Conservation (phyloP, 352 stramenopile species). For the Globisporangium heterothallicum region DNA sequence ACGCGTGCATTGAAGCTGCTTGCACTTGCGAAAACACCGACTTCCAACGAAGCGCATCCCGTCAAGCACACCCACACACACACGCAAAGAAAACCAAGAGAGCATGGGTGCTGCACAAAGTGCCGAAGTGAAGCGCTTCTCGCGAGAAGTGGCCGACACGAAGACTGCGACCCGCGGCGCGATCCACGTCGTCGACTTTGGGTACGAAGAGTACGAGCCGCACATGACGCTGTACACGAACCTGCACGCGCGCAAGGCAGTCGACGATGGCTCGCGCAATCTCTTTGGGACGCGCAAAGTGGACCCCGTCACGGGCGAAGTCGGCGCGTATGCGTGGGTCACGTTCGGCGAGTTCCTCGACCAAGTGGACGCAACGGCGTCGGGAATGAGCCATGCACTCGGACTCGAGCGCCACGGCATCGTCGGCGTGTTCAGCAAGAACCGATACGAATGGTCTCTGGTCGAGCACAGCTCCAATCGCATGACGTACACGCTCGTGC, state of each 20-base stretch:
- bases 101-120: not conserved
- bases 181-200: conserved; percentile 16
- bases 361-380: conserved; percentile 34
- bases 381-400: conserved; percentile 31
- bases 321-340: conserved; percentile 47
- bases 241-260: conserved; percentile 29
- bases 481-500: conserved; percentile 64
- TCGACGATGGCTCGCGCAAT: conserved; percentile 43
- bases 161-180: conserved; percentile 13
- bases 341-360: conserved; percentile 55
- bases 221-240: conserved; percentile 51
- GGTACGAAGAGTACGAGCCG: conserved; percentile 22
- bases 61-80: not conserved
- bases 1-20: no score
- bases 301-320: conserved; percentile 28
- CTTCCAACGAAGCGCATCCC: not conserved
- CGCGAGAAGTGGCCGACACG: conserved; percentile 6
- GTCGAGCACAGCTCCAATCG: conserved; percentile 60
- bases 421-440: conserved; percentile 70
- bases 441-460: conserved; percentile 63
- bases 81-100: no score
- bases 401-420: conserved; percentile 35
- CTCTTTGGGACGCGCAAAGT: conserved; percentile 52
- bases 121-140: conserved; percentile 18
- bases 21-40: conserved; percentile 1